Evolutionary conservation across 352 stramenopile species (phyloP).

Genomic region (Phytophthora pini): DNA sequence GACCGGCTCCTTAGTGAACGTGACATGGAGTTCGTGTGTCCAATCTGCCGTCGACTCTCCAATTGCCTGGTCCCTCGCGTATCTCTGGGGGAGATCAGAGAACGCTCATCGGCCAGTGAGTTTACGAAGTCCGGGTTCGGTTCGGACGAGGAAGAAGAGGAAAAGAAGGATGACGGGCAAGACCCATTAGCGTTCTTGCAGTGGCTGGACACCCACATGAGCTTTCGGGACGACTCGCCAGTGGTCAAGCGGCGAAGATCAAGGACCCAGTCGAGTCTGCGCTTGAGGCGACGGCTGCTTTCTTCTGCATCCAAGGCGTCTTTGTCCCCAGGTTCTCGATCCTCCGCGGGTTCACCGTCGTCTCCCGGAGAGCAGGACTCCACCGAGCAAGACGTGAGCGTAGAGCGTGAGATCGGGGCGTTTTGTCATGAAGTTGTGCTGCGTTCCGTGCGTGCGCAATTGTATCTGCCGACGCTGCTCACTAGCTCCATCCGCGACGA

Average conservation of each 20-base stretch:
- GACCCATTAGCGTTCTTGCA: slow-evolving; percentile 50
- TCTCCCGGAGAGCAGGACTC: slow-evolving; percentile 20
- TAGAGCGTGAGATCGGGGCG: slow-evolving; percentile 52
- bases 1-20: slow-evolving; percentile 72
- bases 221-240: slow-evolving; percentile 49
- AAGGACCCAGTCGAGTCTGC: slow-evolving; percentile 47
- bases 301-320: slow-evolving; percentile 43
- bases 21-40: slow-evolving; percentile 80
- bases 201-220: slow-evolving; percentile 64
- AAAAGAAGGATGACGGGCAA: slow-evolving; percentile 44
- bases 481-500: slow-evolving; percentile 52
- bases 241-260: slow-evolving; percentile 50
- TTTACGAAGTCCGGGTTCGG: slow-evolving; percentile 23
- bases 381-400: slow-evolving; percentile 34
- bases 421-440: slow-evolving; percentile 68
- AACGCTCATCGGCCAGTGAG: slow-evolving; percentile 20
- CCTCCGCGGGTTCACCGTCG: slow-evolving; percentile 18
- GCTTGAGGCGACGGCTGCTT: slow-evolving; percentile 36
- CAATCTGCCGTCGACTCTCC: slow-evolving; percentile 75
- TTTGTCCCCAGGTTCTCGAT: slow-evolving; percentile 31
- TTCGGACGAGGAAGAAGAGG: slow-evolving; percentile 49
- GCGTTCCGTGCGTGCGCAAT: slow-evolving; percentile 46
- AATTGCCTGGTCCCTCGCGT: slow-evolving; percentile 74
- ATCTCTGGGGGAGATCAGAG: slow-evolving; percentile 19
- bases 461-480: slow-evolving; percentile 64